Conservation (phyloP, 108 stramenopile species). For the Cyclotella choctawhatcheeana region DNA sequence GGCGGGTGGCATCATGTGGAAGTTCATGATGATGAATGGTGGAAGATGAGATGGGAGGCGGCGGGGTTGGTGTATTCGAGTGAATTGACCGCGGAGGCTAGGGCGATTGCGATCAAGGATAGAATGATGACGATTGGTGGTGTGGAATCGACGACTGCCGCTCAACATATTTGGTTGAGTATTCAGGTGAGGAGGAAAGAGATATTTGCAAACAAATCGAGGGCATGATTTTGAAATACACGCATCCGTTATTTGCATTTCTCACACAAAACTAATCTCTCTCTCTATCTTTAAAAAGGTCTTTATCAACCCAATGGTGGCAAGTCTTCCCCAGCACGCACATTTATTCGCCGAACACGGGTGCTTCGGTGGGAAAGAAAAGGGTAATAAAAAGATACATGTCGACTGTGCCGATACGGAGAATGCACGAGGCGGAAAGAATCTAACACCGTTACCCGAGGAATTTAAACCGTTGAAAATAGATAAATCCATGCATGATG, state of each 20-base stretch:
- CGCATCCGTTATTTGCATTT: not conserved
- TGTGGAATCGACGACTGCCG: slow-evolving; percentile 31
- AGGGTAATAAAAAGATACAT: slow-evolving; percentile 17
- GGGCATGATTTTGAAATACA: too few relatives aligned
- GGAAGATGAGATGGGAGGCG: slow-evolving; percentile 64
- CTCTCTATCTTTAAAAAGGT: slow-evolving; percentile 22
- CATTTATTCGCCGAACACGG: slow-evolving; percentile 65
- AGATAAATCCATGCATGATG: slow-evolving; percentile 38
- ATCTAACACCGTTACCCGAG: slow-evolving; percentile 35
- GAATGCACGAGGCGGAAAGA: slow-evolving; percentile 17
- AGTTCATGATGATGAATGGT: slow-evolving; percentile 66
- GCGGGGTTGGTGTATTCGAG: slow-evolving; percentile 65
- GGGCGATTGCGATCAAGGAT: slow-evolving; percentile 43
- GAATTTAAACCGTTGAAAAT: slow-evolving; percentile 38
- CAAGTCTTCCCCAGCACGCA: slow-evolving; percentile 61
- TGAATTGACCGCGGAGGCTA: slow-evolving; percentile 45
- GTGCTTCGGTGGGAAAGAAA: slow-evolving; percentile 33
- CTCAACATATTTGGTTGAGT: slow-evolving; percentile 55
- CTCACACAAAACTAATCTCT: not conserved
- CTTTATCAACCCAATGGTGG: slow-evolving; percentile 61
- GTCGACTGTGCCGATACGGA: slow-evolving; percentile 27
- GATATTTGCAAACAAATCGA: too few relatives aligned
- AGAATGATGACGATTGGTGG: slow-evolving; percentile 26
- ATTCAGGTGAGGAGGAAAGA: slow-evolving; percentile 14
- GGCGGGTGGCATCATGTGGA: slow-evolving; percentile 83